Percentiles rank a stretch among this genome's conserved stretches.
Evolutionary conservation across 106 monocot species (phyloP).

Genomic region (Dioscorea dumetorum): DNA sequence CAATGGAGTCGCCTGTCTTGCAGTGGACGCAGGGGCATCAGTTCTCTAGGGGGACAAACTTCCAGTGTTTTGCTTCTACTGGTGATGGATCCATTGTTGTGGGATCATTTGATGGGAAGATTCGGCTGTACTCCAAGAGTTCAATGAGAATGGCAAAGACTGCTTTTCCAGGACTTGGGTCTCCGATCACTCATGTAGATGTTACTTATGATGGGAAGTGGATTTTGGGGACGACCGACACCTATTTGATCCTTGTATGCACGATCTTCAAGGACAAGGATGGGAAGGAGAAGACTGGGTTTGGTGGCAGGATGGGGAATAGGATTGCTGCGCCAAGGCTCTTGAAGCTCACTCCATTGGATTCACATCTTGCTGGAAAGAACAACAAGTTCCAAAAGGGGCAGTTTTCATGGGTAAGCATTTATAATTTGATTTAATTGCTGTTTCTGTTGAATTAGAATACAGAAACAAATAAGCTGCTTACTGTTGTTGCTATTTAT

Average conservation of each 20-base stretch:
- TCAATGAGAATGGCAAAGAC: constrained; percentile 99
- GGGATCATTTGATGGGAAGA: constrained; percentile 87
- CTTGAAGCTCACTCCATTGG: constrained; percentile 78
- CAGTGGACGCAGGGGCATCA: constrained; percentile 94
- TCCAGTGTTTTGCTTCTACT: constrained; percentile 86
- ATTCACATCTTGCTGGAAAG: constrained; percentile 66
- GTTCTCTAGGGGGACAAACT: constrained; percentile 78
- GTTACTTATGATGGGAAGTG: constrained; percentile 94
- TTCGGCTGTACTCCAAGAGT: constrained; percentile 70
- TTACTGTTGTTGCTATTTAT: no score
- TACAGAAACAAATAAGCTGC: no score
- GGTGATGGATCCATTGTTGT: constrained; percentile 90
- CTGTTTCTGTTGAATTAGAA: no score
- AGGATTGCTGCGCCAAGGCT: constrained; percentile 83
- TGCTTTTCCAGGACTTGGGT: constrained; percentile 80
- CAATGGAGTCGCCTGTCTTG: constrained; percentile 48
- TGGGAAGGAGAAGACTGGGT: constrained; percentile 86
- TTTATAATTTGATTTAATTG: not conserved
- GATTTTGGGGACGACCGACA: constrained; percentile 83
- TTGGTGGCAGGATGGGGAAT: constrained; percentile 83
- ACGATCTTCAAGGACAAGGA: constrained; percentile 83
- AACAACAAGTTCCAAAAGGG: constrained; percentile 73
- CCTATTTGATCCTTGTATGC: constrained; percentile 74
- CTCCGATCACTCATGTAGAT: constrained; percentile 77
- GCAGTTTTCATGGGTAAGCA: constrained; percentile 88